These are phyloP conservation scores for Jaltomata sinuosa DNA, from an alignment of 257 asterid genomes.

Conservation along the genomic window DNA sequence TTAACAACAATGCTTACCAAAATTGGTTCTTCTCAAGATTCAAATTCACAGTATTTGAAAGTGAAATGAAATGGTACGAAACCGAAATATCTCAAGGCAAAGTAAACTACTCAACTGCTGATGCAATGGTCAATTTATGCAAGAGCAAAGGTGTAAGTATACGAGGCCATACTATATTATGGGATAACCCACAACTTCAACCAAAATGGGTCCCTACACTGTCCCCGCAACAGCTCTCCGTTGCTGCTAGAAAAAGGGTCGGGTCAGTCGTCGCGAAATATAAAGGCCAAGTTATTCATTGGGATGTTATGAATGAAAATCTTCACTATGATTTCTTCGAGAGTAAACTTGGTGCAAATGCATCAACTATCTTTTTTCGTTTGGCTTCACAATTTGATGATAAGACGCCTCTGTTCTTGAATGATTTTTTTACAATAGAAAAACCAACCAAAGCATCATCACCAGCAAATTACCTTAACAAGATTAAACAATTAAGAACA, in stretches of 20 bases:
- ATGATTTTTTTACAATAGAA: slow-evolving; percentile 55
- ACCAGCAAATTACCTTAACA: slow-evolving; percentile 30
- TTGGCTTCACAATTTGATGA: slow-evolving; percentile 31
- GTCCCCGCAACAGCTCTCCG: slow-evolving; percentile 7
- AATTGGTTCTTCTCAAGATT: slow-evolving; percentile 48
- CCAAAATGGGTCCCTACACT: slow-evolving; percentile 39
- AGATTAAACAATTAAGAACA: slow-evolving; percentile 25
- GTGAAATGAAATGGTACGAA: slow-evolving; percentile 54
- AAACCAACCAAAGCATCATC: slow-evolving; percentile 11
- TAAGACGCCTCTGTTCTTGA: slow-evolving; percentile 32
- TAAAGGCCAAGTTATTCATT: slow-evolving; percentile 37
- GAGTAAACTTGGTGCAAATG: slow-evolving; percentile 26
- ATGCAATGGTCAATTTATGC: slow-evolving; percentile 32
- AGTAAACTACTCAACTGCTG: slow-evolving; percentile 33
- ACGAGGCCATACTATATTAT: slow-evolving; percentile 54
- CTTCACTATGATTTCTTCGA: slow-evolving; percentile 42
- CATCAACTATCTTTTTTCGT: slow-evolving; percentile 23
- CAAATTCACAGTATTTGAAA: slow-evolving; percentile 43
- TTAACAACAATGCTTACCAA: slow-evolving; percentile 12
- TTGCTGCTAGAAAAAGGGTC: slow-evolving; percentile 25
- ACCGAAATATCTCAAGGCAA: slow-evolving; percentile 28
- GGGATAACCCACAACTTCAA: slow-evolving; percentile 27
- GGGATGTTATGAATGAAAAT: slow-evolving; percentile 72
- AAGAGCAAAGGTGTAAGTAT: slow-evolving; percentile 18
- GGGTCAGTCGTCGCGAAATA: slow-evolving; percentile 30